Evolutionary conservation across 345 rosid species (phyloP).

Genomic region (Camelina hispida): DNA sequence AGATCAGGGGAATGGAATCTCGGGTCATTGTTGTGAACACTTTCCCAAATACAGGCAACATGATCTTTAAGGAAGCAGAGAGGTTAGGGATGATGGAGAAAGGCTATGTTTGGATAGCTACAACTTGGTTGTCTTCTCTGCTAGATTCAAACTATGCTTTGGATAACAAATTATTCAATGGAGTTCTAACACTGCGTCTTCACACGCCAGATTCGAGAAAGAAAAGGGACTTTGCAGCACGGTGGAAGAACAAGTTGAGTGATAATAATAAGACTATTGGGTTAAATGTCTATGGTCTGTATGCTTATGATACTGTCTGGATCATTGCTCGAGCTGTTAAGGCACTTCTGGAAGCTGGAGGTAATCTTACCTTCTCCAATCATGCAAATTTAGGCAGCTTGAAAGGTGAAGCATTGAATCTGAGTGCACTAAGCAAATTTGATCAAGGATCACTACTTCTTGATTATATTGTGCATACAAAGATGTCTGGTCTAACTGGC

Average conservation of each 20-base stretch:
- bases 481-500: conserved; percentile 82
- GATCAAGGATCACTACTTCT: conserved; percentile 69
- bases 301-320: conserved; percentile 96
- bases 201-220: conserved; percentile 69
- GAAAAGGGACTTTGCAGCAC: conserved; percentile 60
- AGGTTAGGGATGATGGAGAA: conserved; percentile 77
- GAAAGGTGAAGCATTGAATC: conserved; percentile 62
- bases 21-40: conserved; percentile 73
- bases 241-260: conserved; percentile 68
- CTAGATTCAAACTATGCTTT: conserved; percentile 63
- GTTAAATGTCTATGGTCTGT: conserved; percentile 75
- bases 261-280: conserved; percentile 62
- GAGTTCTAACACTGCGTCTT: conserved; percentile 77
- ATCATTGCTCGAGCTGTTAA: conserved; percentile 77
- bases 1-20: conserved; percentile 71
- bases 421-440: conserved; percentile 72
- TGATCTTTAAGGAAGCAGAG: conserved; percentile 77
- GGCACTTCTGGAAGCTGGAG: conserved; percentile 63
- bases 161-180: conserved; percentile 49
- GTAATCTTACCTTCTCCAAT: conserved; percentile 70
- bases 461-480: conserved; percentile 60
- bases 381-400: conserved; percentile 52
- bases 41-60: conserved; percentile 57
- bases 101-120: conserved; percentile 90
- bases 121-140: conserved; percentile 79